Evolutionary conservation across 495 filamentous ascomycete species (phyloP), one percentile per base, ranked within the genome.

Genomic region (Chaetomium tenue): DNA sequence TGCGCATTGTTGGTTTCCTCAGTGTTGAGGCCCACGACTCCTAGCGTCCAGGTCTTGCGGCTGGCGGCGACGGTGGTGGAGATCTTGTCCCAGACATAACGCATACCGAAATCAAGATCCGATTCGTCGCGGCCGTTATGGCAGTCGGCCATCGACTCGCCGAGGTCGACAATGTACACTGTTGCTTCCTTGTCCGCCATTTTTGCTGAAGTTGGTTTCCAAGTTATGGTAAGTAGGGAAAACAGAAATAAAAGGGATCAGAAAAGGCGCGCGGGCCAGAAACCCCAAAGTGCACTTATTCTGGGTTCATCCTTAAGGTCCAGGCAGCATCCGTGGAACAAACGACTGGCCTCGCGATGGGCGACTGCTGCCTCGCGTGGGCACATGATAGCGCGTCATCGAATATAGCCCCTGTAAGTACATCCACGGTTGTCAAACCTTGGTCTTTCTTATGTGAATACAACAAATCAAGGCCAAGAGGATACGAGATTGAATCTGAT

Each of bases 101-200:
- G 85, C 89, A 98, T 88, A 22, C 87, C 84, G 82, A 86, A 98
- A 61, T 97, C 91, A 5, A 98, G 85, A 76, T 98, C 90, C 18
- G 90, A 88, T 71, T 92, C 82, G 8, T 75, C 69, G 56, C 95
- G 86, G n/a, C 87, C 92, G 80, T 88, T 80, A 65, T 85, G 84
- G 64, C 81, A 84, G 70, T 90, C 80, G 52, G 84, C 88, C 91
- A 96, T 98, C 22, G 94, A 91, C 66, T 75, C 77, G 56, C 91
- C 92, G 26, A 96, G 81, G 75, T 98, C 93, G 55, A 99, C 75
- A 69, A 98, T 87, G 75, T 95, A 99, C 18, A 98, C 87, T 6
- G 91, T 92, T 15, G 92, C 91, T 77, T 97, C 91, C 75, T 99
- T 99, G 55, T 91, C 89, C 37, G 94, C 90, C 94, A 98, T 98